Evolutionary conservation across 192 early-diverging fungal species (phyloP).

Genomic region (Coemansia sp.): DNA sequence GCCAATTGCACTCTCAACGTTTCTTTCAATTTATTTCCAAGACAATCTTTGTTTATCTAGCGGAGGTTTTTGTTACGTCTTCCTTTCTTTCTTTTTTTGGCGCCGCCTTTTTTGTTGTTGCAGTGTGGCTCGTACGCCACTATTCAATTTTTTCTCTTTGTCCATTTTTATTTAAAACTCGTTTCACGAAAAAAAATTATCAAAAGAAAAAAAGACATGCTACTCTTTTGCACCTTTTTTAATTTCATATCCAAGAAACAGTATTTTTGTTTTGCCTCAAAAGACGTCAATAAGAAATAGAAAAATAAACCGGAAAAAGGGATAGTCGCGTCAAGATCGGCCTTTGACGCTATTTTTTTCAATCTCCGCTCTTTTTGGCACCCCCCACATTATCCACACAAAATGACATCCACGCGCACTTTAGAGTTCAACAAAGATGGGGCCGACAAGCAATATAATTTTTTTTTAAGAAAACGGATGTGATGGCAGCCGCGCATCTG

Average conservation of each 20-base stretch:
- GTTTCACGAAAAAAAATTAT: no score
- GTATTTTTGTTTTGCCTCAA: background rate
- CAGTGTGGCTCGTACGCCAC: background rate
- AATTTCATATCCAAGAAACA: background rate
- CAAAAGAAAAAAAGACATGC: no score
- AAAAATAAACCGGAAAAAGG: no score
- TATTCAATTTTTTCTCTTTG: background rate
- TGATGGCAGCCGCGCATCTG: constrained; percentile 65
- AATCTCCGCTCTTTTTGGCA: background rate
- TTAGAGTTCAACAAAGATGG: constrained; percentile 55
- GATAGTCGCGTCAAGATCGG: background rate
- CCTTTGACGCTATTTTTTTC: background rate
- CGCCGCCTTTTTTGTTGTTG: no score
- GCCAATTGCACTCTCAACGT: no score
- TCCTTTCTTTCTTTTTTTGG: no score
- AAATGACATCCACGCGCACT: constrained; percentile 55
- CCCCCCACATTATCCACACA: constrained; percentile 48
- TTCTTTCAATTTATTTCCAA: background rate
- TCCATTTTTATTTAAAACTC: background rate
- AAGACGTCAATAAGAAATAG: background rate
- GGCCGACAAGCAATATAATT: constrained; percentile 22
- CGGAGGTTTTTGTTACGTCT: background rate
- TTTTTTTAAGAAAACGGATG: constrained; percentile 28
- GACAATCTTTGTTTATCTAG: background rate
- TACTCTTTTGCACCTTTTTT: background rate